Conservation (phyloP, 2,329 filamentous ascomycete genomes). For the Ascochyta lentis region DNA sequence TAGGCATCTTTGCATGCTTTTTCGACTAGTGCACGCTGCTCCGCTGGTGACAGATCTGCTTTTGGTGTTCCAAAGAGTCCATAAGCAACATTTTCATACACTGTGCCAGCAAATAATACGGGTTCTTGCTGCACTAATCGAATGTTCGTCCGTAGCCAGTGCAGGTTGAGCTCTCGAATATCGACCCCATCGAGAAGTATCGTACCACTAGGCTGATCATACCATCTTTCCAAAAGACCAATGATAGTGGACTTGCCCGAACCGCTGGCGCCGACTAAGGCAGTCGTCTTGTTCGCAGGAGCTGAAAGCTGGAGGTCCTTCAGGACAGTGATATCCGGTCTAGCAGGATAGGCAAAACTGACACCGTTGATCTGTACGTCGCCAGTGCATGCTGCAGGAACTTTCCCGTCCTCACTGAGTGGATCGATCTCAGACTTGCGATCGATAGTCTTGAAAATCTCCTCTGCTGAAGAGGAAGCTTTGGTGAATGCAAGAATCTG, state of each 20-base stretch:
- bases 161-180: constrained; percentile 79
- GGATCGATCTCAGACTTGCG: constrained; percentile 79
- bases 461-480: not conserved
- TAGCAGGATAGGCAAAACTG: constrained; percentile 91
- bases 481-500: constrained; percentile 75
- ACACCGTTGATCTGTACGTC: constrained; percentile 60
- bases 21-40: constrained; percentile 74
- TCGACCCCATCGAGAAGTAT: constrained; percentile 58
- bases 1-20: constrained; percentile 91
- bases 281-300: constrained; percentile 88
- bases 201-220: constrained; percentile 37
- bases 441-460: constrained; percentile 67
- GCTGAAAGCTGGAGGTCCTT: constrained; percentile 78
- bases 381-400: constrained; percentile 16
- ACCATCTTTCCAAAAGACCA: constrained; percentile 71
- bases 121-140: constrained; percentile 92
- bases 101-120: constrained; percentile 84
- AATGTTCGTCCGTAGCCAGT: constrained; percentile 91
- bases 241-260: constrained; percentile 95
- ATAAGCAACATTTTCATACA: constrained; percentile 84
- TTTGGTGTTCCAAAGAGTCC: constrained; percentile 75
- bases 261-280: constrained; percentile 90
- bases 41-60: constrained; percentile 58
- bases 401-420: constrained; percentile 30
- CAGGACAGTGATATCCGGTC: constrained; percentile 89